Base-by-base conservation (phyloP, 2,329 filamentous ascomycete species). In the Trichoderma cornu-damae region DNA sequence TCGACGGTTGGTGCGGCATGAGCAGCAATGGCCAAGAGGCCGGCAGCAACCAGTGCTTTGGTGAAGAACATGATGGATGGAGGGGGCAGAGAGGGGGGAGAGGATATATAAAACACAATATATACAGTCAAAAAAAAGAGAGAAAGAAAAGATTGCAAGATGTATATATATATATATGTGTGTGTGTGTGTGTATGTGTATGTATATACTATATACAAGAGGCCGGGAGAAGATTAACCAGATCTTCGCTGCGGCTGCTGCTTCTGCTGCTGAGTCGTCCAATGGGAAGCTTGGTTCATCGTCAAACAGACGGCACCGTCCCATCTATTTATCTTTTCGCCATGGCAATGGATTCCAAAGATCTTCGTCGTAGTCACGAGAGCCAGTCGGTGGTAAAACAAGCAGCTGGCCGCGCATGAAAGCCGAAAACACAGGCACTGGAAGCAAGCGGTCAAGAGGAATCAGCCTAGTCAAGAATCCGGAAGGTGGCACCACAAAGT, bases 221-320 rank as follows among this genome's bases (percentile, higher is more conserved):
- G 48, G 58, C 51, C 56, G 42, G 49, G 12, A n/a, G 42, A 60
- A 61, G 59, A 60, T 61, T 49, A 57, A n/a, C 59, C 59, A 48
- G 58, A 53, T 60, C 53, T 60, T 61, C 57, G 18, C 6, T 59
- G 32, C 44, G 34, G 47, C n/a, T 38, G 32, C 12, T 38, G 49
- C 24, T 38, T 11, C 20, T 40, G 14, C 16, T 53, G 53, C 20
- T 55, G 42, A 47, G 40, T 46, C 37, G 24, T 48, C 44, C 54
- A 50, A 48, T 20, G 44, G 16, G 35, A 37, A 49, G 42, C 43
- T 43, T 57, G 43, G 24, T 32, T 32, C 26, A 52, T 34, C 47
- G 9, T 35, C 22, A 24, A 46, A 32, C 24, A 32, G n/a, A 32
- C n/a, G 53, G 53, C 35, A 26, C 18, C 14, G 32, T 14, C 52